Evolutionary conservation across 2,329 filamentous ascomycete species (phyloP).

Genomic region (Trichoderma arundinaceum): DNA sequence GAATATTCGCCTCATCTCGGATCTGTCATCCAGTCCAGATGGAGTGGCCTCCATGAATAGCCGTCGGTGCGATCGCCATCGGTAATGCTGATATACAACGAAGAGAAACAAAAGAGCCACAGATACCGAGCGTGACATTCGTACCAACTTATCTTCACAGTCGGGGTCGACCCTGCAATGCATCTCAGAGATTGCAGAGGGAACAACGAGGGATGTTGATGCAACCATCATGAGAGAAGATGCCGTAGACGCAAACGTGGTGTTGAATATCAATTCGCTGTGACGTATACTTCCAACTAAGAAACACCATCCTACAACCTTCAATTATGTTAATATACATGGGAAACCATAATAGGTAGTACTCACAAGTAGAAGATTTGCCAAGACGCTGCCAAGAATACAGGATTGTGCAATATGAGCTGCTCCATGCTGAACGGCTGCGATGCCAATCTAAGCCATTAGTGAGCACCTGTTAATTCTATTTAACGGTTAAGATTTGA

Average conservation of each 20-base stretch:
- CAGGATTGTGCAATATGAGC: slow-evolving; percentile 24
- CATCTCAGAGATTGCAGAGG: slow-evolving; percentile 23
- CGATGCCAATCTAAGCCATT: slow-evolving; percentile 5
- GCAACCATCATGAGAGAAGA: slow-evolving; percentile 29
- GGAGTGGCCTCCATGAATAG: slow-evolving; percentile 11
- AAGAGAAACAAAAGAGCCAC: slow-evolving; percentile 23
- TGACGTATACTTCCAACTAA: slow-evolving; percentile 19
- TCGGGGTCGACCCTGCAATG: slow-evolving; percentile 11
- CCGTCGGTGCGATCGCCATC: slow-evolving; percentile 21
- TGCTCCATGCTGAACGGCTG: slow-evolving; percentile 21
- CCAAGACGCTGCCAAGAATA: slow-evolving; percentile 21
- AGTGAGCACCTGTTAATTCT: not conserved
- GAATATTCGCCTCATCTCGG: not conserved
- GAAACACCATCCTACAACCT: slow-evolving; percentile 28
- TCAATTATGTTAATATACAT: not conserved
- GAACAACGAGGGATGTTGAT: slow-evolving; percentile 24
- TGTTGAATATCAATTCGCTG: slow-evolving; percentile 18
- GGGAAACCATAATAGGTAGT: not conserved
- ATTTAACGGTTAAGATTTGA: not conserved
- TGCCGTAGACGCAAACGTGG: slow-evolving; percentile 23
- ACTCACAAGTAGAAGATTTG: slow-evolving; percentile 31
- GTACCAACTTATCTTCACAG: slow-evolving; percentile 12
- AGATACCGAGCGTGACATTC: slow-evolving; percentile 24
- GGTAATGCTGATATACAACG: slow-evolving; percentile 27
- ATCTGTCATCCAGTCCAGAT: not conserved